Percentiles rank a stretch among this genome's conserved stretches.
Conservation (phyloP, 2,329 filamentous ascomycete genomes). For the Colletotrichum kahawae region DNA sequence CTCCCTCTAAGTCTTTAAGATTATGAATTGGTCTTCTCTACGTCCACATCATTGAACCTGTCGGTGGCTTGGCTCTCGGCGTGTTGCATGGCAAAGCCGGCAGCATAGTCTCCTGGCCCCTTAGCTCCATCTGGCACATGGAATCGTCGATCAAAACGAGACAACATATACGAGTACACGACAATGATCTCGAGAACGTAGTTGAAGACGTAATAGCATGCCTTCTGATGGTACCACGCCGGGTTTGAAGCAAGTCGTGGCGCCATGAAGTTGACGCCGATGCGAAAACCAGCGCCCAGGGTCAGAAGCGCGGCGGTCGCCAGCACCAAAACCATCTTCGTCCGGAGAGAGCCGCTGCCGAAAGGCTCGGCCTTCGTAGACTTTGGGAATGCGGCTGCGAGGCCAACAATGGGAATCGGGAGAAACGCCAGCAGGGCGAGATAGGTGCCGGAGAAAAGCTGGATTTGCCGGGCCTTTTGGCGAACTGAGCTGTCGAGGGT, state of each 20-base stretch:
- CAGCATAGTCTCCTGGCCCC: accelerated
- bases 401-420: not conserved
- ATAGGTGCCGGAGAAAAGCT: not conserved
- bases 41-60: accelerated
- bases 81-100: not conserved
- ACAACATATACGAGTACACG: accelerated
- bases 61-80: not conserved
- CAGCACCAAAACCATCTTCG: not conserved
- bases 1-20: too few species aligned
- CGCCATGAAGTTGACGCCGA: not conserved
- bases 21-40: accelerated
- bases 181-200: not conserved
- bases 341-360: not conserved
- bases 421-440: not conserved
- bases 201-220: not conserved
- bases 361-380: not conserved
- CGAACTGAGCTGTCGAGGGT: not conserved
- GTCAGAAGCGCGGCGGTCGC: not conserved
- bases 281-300: not conserved
- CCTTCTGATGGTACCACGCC: not conserved
- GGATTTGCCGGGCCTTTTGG: not conserved
- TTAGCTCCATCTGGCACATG: not conserved
- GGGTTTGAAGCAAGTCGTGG: not conserved
- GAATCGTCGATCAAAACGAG: not conserved
- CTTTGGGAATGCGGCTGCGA: not conserved